Evolutionary conservation across 306 rosid species (phyloP), one percentile per base, ranked within the genome.

Genomic region (Corylus avellana): DNA sequence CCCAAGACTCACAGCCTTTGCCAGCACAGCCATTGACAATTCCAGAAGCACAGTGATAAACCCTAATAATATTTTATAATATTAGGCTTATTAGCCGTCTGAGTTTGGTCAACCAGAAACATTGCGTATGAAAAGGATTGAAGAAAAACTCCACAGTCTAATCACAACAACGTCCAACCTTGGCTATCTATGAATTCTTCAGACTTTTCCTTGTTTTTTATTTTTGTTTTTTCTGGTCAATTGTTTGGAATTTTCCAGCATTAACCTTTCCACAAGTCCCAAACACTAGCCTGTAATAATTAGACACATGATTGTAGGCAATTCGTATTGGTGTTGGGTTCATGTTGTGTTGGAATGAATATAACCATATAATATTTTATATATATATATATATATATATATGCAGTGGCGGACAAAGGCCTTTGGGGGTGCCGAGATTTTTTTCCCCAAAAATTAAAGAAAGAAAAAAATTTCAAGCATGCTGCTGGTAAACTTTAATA

Each of bases 21-120:
- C 70, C 70, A 58, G 67, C 54, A 56, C 54, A 56, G 62, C 46
- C 70, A 44, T 74, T 80, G 74, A 64, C 35, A 5, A 53, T 42
- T 54, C 44, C 73, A 37, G 20, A 14, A 63, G 8, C 44, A 4
- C 47, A 12, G 22, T 42, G 48, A 9, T 25, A 42, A 3, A 16
- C n/a, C 37, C 3, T 13, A 29, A 11, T 11, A 22, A 7, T 39
- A 57, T 9, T 11, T 9, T 22, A 4, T 10, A 25, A 17, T 59
- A 4, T 59, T 49, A 0, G 12, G 12, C 54, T 17, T 3, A 1
- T 16, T 13, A 0, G 46, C n/a, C 12, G 70, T 32, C 44, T 29
- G 1, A 54, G 12, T 54, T 13, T 63, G 70, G 20, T 32, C 70
- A 29, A 63, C 20, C n/a, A 16, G 29, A 18, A 63, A 63, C 2